phyloP scores from a whole-genome alignment of 2,329 filamentous ascomycete genomes.

The Botrytis elliptica region DNA sequence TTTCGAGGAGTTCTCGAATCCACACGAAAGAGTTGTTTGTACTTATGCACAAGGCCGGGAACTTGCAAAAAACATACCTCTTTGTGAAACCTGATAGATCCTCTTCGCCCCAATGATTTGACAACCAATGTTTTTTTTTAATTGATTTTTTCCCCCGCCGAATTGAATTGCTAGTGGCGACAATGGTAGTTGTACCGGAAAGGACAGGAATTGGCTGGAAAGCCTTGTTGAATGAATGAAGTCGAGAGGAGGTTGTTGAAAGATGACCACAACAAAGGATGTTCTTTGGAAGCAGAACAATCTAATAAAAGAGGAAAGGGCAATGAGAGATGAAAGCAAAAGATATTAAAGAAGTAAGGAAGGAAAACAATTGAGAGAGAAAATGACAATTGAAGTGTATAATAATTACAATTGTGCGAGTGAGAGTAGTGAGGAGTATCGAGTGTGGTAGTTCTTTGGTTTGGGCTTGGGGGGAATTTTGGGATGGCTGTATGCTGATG shows the following conservation, averaged over 20 bases:
- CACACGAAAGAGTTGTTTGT: slow-evolving; percentile 16
- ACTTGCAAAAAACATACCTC: slow-evolving; percentile 17
- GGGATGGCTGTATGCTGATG: background rate
- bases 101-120: slow-evolving; percentile 9
- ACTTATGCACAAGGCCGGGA: slow-evolving; percentile 13
- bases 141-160: background rate
- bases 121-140: background rate
- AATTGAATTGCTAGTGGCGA: background rate
- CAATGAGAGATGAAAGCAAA: slow-evolving; percentile 4
- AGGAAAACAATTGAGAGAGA: slow-evolving; percentile 7
- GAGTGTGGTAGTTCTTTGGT: background rate
- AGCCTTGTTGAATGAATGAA: slow-evolving; percentile 10
- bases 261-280: slow-evolving; percentile 15
- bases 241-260: background rate
- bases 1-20: slow-evolving; percentile 19
- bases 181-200: slow-evolving; percentile 8
- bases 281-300: slow-evolving; percentile 1
- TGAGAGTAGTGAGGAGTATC: background rate
- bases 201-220: slow-evolving; percentile 16
- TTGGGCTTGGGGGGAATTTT: background rate
- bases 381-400: background rate
- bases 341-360: background rate
- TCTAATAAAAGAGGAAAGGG: slow-evolving; percentile 1
- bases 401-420: slow-evolving; percentile 10
- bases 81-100: slow-evolving; percentile 18